A percentile compares a stretch with the other conserved stretches of the same genome.
phyloP scores from a whole-genome alignment of 768 basidiomycete genomes.

The Termitomyces sp. region DNA sequence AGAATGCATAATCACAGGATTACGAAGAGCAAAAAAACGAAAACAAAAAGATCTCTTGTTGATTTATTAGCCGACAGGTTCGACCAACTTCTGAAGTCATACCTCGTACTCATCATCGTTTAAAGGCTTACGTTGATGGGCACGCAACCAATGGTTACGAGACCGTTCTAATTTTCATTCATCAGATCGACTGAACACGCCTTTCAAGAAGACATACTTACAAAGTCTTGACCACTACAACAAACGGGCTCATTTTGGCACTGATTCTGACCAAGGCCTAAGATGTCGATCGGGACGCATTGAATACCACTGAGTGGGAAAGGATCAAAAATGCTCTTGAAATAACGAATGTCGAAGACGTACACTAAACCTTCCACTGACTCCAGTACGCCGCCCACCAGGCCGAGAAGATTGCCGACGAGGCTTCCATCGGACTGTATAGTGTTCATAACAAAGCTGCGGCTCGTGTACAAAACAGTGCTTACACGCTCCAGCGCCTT shows the following conservation, averaged over 20 bases:
- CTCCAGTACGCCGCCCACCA: conserved; percentile 19
- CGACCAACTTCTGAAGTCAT: not conserved
- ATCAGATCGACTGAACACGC: not conserved
- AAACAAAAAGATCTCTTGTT: not conserved
- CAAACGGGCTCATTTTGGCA: conserved; percentile 33
- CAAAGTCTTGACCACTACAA: conserved; percentile 27
- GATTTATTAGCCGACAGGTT: not conserved
- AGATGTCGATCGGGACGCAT: conserved; percentile 24
- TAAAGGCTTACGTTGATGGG: conserved; percentile 24
- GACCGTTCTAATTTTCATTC: conserved; percentile 18
- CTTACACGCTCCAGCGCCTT: conserved; percentile 19
- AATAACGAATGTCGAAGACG: not conserved
- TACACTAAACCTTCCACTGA: conserved; percentile 23
- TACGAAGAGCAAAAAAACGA: not conserved
- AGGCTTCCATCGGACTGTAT: conserved; percentile 17
- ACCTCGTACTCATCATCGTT: not conserved
- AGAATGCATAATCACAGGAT: not conserved
- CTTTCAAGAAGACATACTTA: conserved; percentile 8
- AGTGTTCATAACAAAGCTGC: not conserved
- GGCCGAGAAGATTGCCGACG: conserved; percentile 18
- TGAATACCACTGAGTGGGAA: conserved; percentile 16
- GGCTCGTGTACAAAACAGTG: not conserved
- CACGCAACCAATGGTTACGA: conserved; percentile 33
- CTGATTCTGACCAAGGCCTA: conserved; percentile 17
- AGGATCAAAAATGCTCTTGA: not conserved